Base-by-base conservation (phyloP, 176 grass and related monocot genomes). In the Avena insularis region DNA sequence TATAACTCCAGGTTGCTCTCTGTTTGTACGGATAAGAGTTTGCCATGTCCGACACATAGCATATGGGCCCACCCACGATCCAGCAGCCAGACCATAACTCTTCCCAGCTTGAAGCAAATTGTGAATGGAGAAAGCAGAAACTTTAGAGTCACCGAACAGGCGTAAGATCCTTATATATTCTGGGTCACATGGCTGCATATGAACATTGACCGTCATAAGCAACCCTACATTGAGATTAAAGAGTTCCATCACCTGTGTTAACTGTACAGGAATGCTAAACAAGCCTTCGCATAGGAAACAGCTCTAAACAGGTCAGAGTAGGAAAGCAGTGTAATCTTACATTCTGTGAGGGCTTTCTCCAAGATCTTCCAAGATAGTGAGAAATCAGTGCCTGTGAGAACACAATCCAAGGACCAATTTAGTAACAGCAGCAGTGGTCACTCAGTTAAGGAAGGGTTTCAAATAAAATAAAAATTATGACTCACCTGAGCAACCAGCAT, bases 11-110 rank as follows among this genome's bases (percentile, higher is more conserved):
- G 20, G 27, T 55, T 89, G 83, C 71, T 92, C 89, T 25, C 84
- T 92, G 45, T 93, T 90, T 59, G 92, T 82, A 75, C 89, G 89
- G 75, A 89, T 23, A 76, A 99, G 89, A 19, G 94, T 99, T 88
- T 99, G 92, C 97, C 97, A 99, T 48, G 97, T 87, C n/a, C 94
- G 87, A 48, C 92, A 96, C 97, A 96, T 94, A 73, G 97, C 97
- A 61, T 96, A 99, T 79, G 94, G 97, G 61, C 97, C 94, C 61
- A 99, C 82, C 97, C 97, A 99, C 71, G 92, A 96, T 89, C 97
- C 92, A 75, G 91, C 91, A 40, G 91, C 92, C 62, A 99, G 90
- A 77, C 90, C 94, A 87, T 94, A 98, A 43, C 54, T 84, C 76
- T 70, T 98, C 40, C 96, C 96, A 83, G 92, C 88, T 93, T 81